phyloP scores from a whole-genome alignment of 2,329 filamentous ascomycete genomes.

The Calonectria ilicicola region DNA sequence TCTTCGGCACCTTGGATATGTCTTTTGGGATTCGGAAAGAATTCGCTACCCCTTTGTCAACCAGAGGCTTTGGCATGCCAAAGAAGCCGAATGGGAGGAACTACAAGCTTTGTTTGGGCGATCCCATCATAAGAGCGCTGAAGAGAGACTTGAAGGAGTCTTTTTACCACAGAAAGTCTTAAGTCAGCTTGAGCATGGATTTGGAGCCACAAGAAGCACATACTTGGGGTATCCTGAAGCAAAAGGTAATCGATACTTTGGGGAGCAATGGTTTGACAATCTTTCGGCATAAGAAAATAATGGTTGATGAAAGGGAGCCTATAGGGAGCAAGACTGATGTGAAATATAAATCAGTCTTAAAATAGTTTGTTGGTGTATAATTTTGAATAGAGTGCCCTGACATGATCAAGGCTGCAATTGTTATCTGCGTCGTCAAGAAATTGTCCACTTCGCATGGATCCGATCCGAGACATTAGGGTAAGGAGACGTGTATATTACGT shows the following conservation, averaged over 20 bases:
- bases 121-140: background rate
- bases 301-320: background rate
- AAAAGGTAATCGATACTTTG: background rate
- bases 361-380: no score
- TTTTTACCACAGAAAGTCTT: background rate
- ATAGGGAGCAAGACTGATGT: no score
- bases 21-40: background rate
- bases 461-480: no score
- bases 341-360: no score
- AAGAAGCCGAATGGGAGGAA: background rate
- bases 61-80: background rate
- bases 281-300: background rate
- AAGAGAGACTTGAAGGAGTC: background rate
- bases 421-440: no score
- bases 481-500: no score
- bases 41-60: background rate
- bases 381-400: no score
- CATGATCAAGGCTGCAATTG: no score
- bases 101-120: background rate
- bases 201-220: background rate
- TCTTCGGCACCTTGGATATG: background rate
- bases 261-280: background rate
- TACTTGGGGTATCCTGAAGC: background rate
- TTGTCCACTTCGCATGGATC: no score
- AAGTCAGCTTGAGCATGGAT: background rate